Evolutionary conservation across 177 flowering plant genomes (phyloP).

Genomic region (Vitis hybrid): DNA sequence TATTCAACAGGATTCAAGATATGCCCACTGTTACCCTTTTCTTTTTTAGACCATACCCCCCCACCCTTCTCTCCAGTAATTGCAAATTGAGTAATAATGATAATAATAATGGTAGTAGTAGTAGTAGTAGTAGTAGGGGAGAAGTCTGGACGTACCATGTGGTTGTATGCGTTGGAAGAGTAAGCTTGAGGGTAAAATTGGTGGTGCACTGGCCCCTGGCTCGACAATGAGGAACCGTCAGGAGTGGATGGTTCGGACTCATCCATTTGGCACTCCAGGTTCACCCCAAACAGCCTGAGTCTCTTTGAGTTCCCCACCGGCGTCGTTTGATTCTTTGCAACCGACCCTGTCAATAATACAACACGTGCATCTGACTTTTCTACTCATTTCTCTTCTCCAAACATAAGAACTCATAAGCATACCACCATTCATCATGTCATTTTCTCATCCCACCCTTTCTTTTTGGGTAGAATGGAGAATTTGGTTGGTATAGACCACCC

Average conservation of each 20-base stretch:
- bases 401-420: no score
- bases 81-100: no score
- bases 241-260: conserved; percentile 37
- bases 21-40: not conserved
- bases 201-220: conserved; percentile 29
- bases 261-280: conserved; percentile 66
- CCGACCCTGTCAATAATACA: conserved; percentile 7
- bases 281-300: conserved; percentile 85
- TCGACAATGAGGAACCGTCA: conserved; percentile 35
- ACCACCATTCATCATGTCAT: not conserved
- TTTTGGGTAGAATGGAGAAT: no score
- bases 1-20: not conserved
- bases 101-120: no score
- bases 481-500: no score
- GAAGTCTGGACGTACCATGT: conserved; percentile 25
- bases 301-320: conserved; percentile 46
- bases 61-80: no score
- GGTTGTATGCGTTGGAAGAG: not conserved
- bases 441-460: no score
- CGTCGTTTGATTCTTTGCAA: conserved; percentile 19
- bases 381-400: no score
- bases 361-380: conserved; percentile 10
- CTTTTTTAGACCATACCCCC: no score
- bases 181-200: conserved; percentile 16
- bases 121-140: not conserved